Evolutionary conservation across 1,284 basidiomycete genomes (phyloP), one percentile per base, ranked within the genome.

Genomic region (Rhodotorula sp.): DNA sequence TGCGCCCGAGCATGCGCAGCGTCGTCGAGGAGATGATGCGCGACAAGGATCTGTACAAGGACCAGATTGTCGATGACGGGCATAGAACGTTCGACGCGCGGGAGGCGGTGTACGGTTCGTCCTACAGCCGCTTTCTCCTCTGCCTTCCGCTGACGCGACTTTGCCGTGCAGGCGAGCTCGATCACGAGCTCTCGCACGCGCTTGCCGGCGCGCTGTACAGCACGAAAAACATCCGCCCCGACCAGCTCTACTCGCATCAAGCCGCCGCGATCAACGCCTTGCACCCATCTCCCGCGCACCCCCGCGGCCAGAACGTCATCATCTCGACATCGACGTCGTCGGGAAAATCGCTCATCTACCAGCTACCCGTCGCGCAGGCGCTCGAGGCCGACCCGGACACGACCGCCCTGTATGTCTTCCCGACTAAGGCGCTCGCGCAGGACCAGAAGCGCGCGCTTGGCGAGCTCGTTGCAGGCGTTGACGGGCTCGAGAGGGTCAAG

Each of bases 381-480:
- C 82, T 96, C 59, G 88, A 92, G 80, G 82, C 85, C 32, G 86
- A 91, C 79, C 80, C 80, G 7, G 78, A 82, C 25, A 80, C 90
- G 4, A 94, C 89, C 0, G 92, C 91, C 2, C 86, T 96, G 62
- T 91, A 93, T 79, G 87, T 96, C 60, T 96, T 94, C 78, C 94
- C 93, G 1, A 96, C 94, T 1, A 96, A 96, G 89, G 93, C 93
- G 17, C 84, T 96, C 41, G 93, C 94, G 1, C 94, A 96, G 81
- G 93, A 96, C 80, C 94, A 96, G 81, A 87, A 86, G 73, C 82
- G 83, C 7, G 88, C 89, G 0, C 81, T 94, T 54, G 86, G 90
- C 69, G 87, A 89, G 65, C 80, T 96, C 10, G 78, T 95, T 1
- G 84, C 79, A 69, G 83, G 85, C 17, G 90, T 87, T 79, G 84